phyloP scores from a whole-genome alignment of 2,329 filamentous ascomycete species.

The Aspergillus clavatus region DNA sequence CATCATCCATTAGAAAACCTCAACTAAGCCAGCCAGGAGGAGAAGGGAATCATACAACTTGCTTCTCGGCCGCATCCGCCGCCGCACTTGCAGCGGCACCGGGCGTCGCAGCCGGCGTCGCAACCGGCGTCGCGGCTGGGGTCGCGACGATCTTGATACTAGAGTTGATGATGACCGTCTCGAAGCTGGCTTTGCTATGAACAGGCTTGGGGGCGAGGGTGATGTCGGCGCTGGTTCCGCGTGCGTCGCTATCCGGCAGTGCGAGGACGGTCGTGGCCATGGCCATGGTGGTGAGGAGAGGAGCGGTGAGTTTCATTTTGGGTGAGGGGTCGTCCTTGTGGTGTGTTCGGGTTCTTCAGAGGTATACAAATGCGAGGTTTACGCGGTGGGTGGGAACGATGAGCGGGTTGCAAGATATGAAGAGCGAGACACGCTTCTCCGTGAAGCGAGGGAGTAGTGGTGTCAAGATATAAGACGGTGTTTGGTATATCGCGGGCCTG shows the following conservation, averaged over 20 bases:
- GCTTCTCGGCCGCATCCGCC: neutral
- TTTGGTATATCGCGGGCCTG: neutral
- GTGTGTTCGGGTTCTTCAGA: too few relatives aligned
- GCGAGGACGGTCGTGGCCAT: neutral
- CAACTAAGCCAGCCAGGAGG: neutral
- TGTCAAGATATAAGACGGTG: too few relatives aligned
- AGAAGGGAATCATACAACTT: neutral
- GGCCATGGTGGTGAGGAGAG: neutral
- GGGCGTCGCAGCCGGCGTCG: neutral
- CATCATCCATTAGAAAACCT: neutral
- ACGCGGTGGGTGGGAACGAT: too few relatives aligned
- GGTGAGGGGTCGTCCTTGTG: too few relatives aligned
- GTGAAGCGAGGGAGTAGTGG: too few relatives aligned
- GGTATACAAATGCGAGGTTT: too few relatives aligned
- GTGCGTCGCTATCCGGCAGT: neutral
- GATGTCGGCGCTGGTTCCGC: neutral
- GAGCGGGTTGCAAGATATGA: too few relatives aligned
- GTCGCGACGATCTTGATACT: neutral
- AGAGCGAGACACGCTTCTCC: too few relatives aligned
- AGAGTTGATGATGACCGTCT: neutral
- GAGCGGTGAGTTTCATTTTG: neutral
- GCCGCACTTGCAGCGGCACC: too few relatives aligned
- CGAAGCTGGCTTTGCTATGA: too few relatives aligned
- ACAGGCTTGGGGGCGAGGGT: neutral
- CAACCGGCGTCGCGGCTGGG: neutral